phyloP scores from a whole-genome alignment of 805 yeast species.

The Priceomyces haplophilus region DNA sequence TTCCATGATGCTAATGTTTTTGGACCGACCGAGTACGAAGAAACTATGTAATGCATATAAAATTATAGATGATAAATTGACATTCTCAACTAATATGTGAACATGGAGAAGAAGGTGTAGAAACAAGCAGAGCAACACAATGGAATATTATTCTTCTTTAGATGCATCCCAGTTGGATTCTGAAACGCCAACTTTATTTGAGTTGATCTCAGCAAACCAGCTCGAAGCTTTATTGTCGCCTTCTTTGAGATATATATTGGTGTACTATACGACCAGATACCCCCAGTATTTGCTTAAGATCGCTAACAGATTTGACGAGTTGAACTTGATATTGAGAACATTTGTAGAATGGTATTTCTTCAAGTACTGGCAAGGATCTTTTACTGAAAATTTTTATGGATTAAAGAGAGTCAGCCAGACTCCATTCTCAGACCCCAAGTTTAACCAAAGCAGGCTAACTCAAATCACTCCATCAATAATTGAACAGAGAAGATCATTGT shows the following conservation, averaged over 20 bases:
- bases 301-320: constrained; percentile 73
- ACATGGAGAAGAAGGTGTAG: not conserved
- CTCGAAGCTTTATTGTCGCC: constrained; percentile 76
- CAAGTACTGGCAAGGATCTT: constrained; percentile 73
- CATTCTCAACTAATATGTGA: not conserved
- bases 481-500: constrained; percentile 52
- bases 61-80: not conserved
- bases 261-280: constrained; percentile 73
- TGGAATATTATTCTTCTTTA: constrained; percentile 79
- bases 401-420: constrained; percentile 57
- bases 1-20: too few species aligned
- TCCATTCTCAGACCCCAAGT: constrained; percentile 27
- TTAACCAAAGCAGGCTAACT: constrained; percentile 30
- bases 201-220: constrained; percentile 78
- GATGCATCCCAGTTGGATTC: constrained; percentile 75
- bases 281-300: constrained; percentile 65
- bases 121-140: constrained; percentile 18
- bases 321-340: constrained; percentile 59
- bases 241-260: constrained; percentile 72
- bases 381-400: constrained; percentile 92
- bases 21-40: not conserved
- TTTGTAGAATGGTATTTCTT: constrained; percentile 69
- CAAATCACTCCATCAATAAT: constrained; percentile 41
- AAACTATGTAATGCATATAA: not conserved
- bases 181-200: constrained; percentile 83